Evolutionary conservation across 2,329 filamentous ascomycete species (phyloP), one percentile per base, ranked within the genome.

Genomic region (Rachicladosporium sp.): DNA sequence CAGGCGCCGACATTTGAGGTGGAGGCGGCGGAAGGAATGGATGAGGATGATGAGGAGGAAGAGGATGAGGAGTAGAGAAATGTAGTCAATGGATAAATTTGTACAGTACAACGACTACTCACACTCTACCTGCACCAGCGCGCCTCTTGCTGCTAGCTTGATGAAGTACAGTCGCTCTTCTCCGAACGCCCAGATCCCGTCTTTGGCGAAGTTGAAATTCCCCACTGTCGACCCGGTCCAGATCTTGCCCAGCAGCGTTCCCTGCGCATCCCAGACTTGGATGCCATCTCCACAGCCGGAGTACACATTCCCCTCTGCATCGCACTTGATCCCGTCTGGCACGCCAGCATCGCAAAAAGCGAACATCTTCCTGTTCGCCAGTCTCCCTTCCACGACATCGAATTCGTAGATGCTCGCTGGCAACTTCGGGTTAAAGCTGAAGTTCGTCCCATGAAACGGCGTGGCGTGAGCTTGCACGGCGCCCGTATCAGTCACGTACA

Each of bases 1-100:
- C 91, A 98, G 65, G 93, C 93, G 56, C 85, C 88, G 40, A 77
- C 78, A 4, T 96, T 98, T 60, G 80, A 76, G 41, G 78, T 98
- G 33, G 80, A 74, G 38, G 91, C 83, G 21, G 84, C 80, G 2
- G 91, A 98, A 62, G 86, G 86, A 4, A 93, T 91, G 84, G 91
- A 96, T 42, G 85, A 95, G 55, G 88, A 94, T 60, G 84, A 88
- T 1, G 85, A 91, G 33, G 85, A 88, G 13, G 82, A 84, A 8
- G 80, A 82, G 15, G 79, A 80, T 7, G 53, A 56, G 10, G 38
- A 41, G 38, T 35, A 41, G 12, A 13, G 21, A 19, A 3, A 19
- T 19, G 15, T 19, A 19, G 15, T 19, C 15, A 19, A 19, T 19
- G 15, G 15, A 19, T 19, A 19, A 5, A 19, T 5, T 19, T 19